phyloP scores from a whole-genome alignment of 768 basidiomycete species.

The Gloeophyllum trabeum region DNA sequence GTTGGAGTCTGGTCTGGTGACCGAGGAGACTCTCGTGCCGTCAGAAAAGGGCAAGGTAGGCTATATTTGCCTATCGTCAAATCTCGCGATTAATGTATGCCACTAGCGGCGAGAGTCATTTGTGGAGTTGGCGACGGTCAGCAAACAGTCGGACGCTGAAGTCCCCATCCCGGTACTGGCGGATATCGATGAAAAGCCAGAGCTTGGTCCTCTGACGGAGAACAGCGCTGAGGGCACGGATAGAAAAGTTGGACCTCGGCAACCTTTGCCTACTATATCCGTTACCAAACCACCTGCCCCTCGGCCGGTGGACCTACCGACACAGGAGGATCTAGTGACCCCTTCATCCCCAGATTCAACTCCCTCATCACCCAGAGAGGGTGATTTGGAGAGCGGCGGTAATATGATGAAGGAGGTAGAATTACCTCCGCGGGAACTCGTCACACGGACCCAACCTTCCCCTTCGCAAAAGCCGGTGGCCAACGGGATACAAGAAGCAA shows the following conservation, averaged over 20 bases:
- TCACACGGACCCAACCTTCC: neutral
- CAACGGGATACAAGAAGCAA: neutral
- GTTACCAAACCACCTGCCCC: conserved; percentile 66
- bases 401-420: conserved; percentile 10
- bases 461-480: neutral
- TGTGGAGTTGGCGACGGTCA: conserved; percentile 1
- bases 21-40: conserved; percentile 25
- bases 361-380: conserved; percentile 18
- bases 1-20: conserved; percentile 68
- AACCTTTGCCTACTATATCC: conserved; percentile 40
- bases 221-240: neutral
- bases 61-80: too few relatives aligned
- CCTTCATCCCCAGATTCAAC: conserved; percentile 28
- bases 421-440: neutral
- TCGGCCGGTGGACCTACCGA: conserved; percentile 59
- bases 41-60: conserved; percentile 39
- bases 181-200: conserved; percentile 11
- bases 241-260: conserved; percentile 2
- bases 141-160: conserved; percentile 32
- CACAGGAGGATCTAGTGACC: conserved; percentile 42
- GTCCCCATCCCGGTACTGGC: conserved; percentile 54
- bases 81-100: too few relatives aligned
- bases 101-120: too few relatives aligned
- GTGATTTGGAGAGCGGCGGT: conserved; percentile 10
- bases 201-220: neutral